These are phyloP conservation scores for Pichia ethanolica DNA, from an alignment of 805 yeast species.

Conservation along the genomic window DNA sequence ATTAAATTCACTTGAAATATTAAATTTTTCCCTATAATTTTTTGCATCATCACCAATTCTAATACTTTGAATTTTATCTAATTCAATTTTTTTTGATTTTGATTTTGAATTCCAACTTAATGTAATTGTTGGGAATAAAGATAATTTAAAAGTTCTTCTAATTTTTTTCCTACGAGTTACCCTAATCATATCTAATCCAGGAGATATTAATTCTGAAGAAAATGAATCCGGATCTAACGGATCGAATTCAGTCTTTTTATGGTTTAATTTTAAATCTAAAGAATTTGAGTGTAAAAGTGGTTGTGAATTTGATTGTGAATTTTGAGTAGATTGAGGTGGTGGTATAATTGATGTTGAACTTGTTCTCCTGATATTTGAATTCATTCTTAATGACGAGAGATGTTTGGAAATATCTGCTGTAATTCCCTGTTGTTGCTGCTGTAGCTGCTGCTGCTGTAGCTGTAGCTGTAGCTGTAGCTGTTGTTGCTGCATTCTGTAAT, in stretches of 20 bases:
- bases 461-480: too few relatives aligned
- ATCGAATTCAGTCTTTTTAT: neutral
- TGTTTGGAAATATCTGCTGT: constrained; percentile 3
- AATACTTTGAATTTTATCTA: constrained; percentile 60
- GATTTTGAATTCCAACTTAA: constrained; percentile 52
- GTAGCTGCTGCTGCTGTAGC: too few relatives aligned
- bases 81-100: constrained; percentile 34
- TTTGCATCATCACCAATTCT: constrained; percentile 61
- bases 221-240: constrained; percentile 3
- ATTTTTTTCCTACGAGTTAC: constrained; percentile 66
- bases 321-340: too few relatives aligned
- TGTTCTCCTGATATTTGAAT: neutral
- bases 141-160: constrained; percentile 48
- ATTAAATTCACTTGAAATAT: constrained; percentile 57
- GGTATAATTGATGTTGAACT: too few relatives aligned
- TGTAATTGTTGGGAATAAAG: constrained; percentile 41
- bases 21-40: constrained; percentile 80
- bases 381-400: constrained; percentile 4
- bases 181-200: constrained; percentile 57
- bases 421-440: neutral
- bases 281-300: too few relatives aligned
- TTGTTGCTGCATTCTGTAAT: too few relatives aligned
- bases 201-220: neutral
- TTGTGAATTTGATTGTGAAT: too few relatives aligned
- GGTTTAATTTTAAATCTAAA: too few relatives aligned